These are phyloP conservation scores for Boletus vermiculosoides DNA, from an alignment of 768 basidiomycete species.

Conservation along the genomic window DNA sequence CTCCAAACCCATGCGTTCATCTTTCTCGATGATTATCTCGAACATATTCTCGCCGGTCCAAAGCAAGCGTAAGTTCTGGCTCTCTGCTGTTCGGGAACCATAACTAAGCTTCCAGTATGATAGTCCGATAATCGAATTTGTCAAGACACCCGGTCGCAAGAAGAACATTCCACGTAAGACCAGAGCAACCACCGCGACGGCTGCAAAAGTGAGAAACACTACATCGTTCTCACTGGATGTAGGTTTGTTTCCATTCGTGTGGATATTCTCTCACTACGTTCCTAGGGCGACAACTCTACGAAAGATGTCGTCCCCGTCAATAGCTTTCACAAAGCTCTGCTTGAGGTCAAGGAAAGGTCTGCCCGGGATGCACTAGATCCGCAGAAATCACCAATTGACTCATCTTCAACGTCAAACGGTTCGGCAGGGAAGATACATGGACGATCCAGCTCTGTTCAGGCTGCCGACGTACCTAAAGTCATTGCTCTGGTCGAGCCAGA, in stretches of 20 bases:
- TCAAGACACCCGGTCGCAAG: constrained; percentile 81
- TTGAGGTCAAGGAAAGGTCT: constrained; percentile 32
- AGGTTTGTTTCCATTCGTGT: constrained; percentile 4
- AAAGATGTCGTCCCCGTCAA: constrained; percentile 47
- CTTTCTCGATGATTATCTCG: constrained; percentile 77
- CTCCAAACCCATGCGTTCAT: constrained; percentile 73
- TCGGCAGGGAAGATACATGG: background rate
- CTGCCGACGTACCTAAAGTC: constrained; percentile 5
- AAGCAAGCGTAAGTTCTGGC: constrained; percentile 56
- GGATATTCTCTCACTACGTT: constrained; percentile 11
- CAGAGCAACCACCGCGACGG: constrained; percentile 39
- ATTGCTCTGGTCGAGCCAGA: constrained; percentile 5
- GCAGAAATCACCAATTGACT: background rate
- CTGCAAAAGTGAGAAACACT: constrained; percentile 46
- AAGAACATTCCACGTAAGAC: constrained; percentile 53
- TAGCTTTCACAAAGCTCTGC: constrained; percentile 46
- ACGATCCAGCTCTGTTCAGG: constrained; percentile 3
- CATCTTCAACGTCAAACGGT: background rate
- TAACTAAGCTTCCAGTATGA: background rate
- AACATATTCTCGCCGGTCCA: constrained; percentile 62
- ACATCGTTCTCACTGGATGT: constrained; percentile 49
- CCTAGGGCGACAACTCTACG: constrained; percentile 34
- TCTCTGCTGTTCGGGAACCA: background rate
- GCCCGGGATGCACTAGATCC: background rate
- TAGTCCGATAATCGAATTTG: constrained; percentile 74